Conservation (phyloP, 176 grass and related monocot species). For the Pharus latifolius region DNA sequence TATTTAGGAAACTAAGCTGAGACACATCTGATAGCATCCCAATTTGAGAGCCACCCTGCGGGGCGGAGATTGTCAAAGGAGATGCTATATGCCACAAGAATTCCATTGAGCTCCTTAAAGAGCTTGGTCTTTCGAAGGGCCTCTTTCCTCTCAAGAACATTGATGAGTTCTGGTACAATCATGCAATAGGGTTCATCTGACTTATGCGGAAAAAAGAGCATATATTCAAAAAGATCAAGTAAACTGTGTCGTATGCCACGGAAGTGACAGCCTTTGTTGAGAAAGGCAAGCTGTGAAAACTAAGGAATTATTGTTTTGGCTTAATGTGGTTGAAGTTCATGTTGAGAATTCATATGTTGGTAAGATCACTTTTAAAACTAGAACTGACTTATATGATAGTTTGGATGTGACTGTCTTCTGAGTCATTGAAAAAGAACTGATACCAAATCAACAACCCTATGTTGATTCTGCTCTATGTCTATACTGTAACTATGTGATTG, state of each 20-base stretch:
- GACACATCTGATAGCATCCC: too few relatives aligned
- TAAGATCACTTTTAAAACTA: constrained; percentile 15
- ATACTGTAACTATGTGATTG: too few relatives aligned
- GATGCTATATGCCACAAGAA: background rate
- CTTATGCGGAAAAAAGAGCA: constrained; percentile 25
- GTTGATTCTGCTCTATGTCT: too few relatives aligned
- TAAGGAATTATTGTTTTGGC: constrained; percentile 27
- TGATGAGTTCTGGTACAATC: constrained; percentile 22
- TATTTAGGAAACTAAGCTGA: too few relatives aligned
- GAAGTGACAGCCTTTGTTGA: background rate
- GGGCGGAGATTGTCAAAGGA: background rate
- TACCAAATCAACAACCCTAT: too few relatives aligned
- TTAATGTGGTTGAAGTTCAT: constrained; percentile 11
- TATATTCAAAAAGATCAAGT: constrained; percentile 32
- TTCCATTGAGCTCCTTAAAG: background rate
- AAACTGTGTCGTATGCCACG: background rate
- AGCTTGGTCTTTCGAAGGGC: constrained; percentile 22
- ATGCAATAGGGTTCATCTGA: background rate
- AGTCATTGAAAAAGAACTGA: too few relatives aligned
- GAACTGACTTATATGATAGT: background rate
- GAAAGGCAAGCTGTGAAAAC: constrained; percentile 5
- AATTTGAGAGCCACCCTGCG: background rate
- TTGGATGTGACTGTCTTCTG: background rate
- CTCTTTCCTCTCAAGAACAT: constrained; percentile 18
- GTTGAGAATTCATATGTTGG: background rate